A percentile compares a stretch with the other conserved stretches of the same genome.
Evolutionary conservation across 768 basidiomycete genomes (phyloP).

Genomic region (Russula sp.): DNA sequence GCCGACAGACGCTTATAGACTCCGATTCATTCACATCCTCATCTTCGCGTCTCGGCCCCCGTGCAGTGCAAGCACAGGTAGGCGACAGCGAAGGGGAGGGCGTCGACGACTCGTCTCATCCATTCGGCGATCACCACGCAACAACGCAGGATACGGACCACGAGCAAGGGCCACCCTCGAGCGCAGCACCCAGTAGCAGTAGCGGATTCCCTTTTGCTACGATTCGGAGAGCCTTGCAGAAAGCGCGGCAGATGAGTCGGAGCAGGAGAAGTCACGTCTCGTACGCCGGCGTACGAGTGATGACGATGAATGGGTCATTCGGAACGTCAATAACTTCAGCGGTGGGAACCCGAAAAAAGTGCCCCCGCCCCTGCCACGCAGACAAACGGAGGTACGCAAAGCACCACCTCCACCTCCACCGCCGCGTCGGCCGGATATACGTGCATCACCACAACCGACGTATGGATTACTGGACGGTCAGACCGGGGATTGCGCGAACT

Average conservation of each 20-base stretch:
- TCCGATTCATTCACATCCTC: conserved; percentile 46
- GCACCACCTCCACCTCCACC: conserved; percentile 36
- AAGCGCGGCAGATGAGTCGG: conserved; percentile 36
- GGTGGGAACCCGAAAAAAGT: conserved; percentile 16
- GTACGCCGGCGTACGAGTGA: conserved; percentile 33
- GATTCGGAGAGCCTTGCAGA: conserved; percentile 46
- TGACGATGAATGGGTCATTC: conserved; percentile 25
- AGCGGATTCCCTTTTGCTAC: conserved; percentile 36
- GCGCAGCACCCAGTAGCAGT: conserved; percentile 48
- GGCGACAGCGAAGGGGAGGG: conserved; percentile 31
- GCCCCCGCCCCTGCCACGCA: conserved; percentile 31
- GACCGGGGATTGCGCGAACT: conserved; percentile 51
- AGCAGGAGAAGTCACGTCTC: conserved; percentile 44
- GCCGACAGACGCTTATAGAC: conserved; percentile 26
- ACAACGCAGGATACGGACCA: conserved; percentile 34
- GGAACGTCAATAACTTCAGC: conserved; percentile 2
- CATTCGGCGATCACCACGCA: conserved; percentile 46
- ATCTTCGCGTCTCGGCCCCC: conserved; percentile 46
- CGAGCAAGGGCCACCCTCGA: not conserved
- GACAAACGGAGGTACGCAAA: conserved; percentile 33
- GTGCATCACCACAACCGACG: conserved; percentile 18
- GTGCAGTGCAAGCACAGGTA: conserved; percentile 40
- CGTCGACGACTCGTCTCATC: conserved; percentile 48
- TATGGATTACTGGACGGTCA: conserved; percentile 35
- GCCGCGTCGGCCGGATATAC: conserved; percentile 33